Evolutionary conservation across 257 asterid species (phyloP), one percentile per base, ranked within the genome.

Genomic region (Scutellaria galericulata): DNA sequence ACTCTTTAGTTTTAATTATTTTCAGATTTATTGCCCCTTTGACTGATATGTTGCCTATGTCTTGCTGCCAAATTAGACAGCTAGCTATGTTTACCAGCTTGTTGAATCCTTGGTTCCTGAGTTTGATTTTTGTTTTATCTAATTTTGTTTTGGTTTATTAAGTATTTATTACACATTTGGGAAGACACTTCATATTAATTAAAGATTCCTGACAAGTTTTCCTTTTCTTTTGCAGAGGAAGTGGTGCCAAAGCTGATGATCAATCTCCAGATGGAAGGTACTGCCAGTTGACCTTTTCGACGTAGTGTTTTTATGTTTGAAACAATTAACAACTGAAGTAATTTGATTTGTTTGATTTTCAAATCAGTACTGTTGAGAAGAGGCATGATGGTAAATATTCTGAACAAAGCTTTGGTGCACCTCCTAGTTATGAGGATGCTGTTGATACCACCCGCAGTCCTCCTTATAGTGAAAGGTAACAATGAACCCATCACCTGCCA

Each of bases 341-440:
- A 2, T 31, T 2, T 31, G 37, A 31, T 31, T 31, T 31, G 7
- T 71, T 61, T 51, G 24, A n/a, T 83, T 68, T 72, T 57, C 67
- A 52, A 70, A 70, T 77, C 80, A 80, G 92, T 81, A 65, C 80
- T 61, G 66, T 54, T 62, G 86, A 85, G 52, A 83, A 80, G 78
- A 71, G 57, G 68, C 78, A 82, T 64, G 95, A 86, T 20, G 84
- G 79, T 61, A 89, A 81, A 79, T 80, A 80, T 82, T 87, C 96
- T 70, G 97, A 83, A 46, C 95, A 84, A 84, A 87, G 80, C 77
- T 79, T 78, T 74, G 86, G 81, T 71, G 91, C 87, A 51, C 97
- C 97, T 81, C 98, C 98, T 71, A 88, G 84, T 84, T 95, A 87
- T 31, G 98, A 90, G 84, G 98, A 92, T 68, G 92, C 83, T 78